Evolutionary conservation across 805 yeast species (phyloP).

Genomic region (Candida anglica): DNA sequence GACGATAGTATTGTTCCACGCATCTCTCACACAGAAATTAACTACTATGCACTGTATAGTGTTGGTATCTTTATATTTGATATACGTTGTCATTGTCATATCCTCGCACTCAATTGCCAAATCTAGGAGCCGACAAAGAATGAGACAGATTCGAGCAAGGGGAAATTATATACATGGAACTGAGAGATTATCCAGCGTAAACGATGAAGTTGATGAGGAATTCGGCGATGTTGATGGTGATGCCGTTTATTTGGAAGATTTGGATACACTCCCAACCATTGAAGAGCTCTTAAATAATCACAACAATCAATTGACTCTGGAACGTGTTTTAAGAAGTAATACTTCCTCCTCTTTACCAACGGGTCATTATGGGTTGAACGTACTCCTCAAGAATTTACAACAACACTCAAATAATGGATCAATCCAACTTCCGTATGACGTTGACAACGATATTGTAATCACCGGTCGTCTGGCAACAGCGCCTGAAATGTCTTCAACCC

Average conservation of each 20-base stretch:
- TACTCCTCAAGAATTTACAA: constrained; percentile 28
- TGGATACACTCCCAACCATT: constrained; percentile 22
- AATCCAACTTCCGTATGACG: constrained; percentile 9
- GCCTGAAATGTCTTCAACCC: no score
- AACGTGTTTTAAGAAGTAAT: not conserved
- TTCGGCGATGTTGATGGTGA: constrained; percentile 5
- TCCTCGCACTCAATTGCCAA: constrained; percentile 20
- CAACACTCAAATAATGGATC: constrained; percentile 16
- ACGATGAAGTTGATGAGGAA: constrained; percentile 4
- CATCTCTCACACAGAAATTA: constrained; percentile 54
- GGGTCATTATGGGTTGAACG: constrained; percentile 30
- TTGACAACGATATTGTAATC: no score
- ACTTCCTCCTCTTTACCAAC: constrained; percentile 5
- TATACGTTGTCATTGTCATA: constrained; percentile 51
- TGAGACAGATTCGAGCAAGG: constrained; percentile 20
- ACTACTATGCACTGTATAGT: constrained; percentile 51
- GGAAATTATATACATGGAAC: constrained; percentile 13
- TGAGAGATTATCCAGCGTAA: no score
- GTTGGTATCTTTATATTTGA: constrained; percentile 53
- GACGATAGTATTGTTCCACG: constrained; percentile 44
- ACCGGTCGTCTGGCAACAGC: no score
- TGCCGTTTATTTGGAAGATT: constrained; percentile 16
- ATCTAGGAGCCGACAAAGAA: constrained; percentile 7
- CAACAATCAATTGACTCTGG: constrained; percentile 2
- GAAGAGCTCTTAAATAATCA: constrained; percentile 14